Percentiles rank a stretch among this genome's conserved stretches.
Evolutionary conservation across 129 eudicot species (phyloP).

Genomic region (Gnaphalium uliginosum): DNA sequence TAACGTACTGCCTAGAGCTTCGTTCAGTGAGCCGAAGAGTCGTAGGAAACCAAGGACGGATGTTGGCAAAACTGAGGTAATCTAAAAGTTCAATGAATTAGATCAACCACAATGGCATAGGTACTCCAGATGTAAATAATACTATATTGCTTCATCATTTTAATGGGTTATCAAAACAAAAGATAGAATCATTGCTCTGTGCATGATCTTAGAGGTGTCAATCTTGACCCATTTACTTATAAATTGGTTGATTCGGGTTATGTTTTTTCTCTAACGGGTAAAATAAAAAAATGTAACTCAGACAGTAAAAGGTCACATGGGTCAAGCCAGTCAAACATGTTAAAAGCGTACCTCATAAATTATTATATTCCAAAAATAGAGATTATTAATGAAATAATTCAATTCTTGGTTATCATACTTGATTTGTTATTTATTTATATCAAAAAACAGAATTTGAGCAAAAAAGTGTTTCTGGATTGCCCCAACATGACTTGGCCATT

Average conservation of each 20-base stretch:
- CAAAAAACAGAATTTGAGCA: background rate
- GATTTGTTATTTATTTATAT: background rate
- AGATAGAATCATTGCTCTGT: conserved; percentile 5
- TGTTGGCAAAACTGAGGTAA: conserved; percentile 78
- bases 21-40: conserved; percentile 39
- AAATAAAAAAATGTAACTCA: background rate
- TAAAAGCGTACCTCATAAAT: background rate
- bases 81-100: conserved; percentile 1
- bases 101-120: background rate
- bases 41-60: conserved; percentile 74
- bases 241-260: background rate
- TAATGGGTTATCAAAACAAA: conserved; percentile 12
- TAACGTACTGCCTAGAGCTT: conserved; percentile 38
- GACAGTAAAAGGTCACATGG: background rate
- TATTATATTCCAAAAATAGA: background rate
- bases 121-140: background rate
- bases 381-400: background rate
- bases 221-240: background rate
- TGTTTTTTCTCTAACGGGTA: background rate
- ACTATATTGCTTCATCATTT: background rate
- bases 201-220: background rate
- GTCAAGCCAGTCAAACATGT: background rate
- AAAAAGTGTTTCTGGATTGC: background rate
- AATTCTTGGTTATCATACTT: background rate
- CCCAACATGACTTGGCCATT: background rate